A percentile compares a stretch with the other conserved stretches of the same genome.
Conservation (phyloP, 495 filamentous ascomycete genomes). For the Trichoderma erinaceum region DNA sequence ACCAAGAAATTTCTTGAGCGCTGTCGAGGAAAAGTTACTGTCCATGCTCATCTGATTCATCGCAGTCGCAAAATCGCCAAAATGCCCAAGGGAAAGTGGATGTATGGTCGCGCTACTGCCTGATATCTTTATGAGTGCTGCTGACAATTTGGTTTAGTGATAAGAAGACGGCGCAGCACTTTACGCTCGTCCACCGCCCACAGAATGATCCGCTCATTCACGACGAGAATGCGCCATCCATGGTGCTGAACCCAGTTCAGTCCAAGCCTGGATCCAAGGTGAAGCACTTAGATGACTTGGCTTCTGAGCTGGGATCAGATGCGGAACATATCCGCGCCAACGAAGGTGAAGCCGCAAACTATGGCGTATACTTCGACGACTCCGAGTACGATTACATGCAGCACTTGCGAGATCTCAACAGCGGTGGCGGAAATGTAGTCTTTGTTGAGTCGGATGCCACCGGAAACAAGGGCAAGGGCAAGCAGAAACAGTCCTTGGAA, state of each 20-base stretch:
- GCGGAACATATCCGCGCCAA: constrained; percentile 62
- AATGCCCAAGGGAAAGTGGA: constrained; percentile 59
- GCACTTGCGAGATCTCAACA: constrained; percentile 78
- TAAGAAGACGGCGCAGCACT: constrained; percentile 89
- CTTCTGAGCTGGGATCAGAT: constrained; percentile 64
- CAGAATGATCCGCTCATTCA: constrained; percentile 96
- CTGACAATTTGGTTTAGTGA: constrained; percentile 50
- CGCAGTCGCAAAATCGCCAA: constrained; percentile 12
- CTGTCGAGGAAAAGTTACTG: neutral
- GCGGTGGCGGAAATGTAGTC: constrained; percentile 52
- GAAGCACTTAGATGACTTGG: constrained; percentile 64
- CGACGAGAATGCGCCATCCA: constrained; percentile 72
- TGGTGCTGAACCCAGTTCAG: constrained; percentile 62
- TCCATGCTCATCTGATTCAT: constrained; percentile 11
- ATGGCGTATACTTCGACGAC: constrained; percentile 84
- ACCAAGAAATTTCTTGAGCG: constrained; percentile 18
- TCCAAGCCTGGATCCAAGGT: constrained; percentile 48
- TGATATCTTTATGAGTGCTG: neutral
- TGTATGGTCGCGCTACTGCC: constrained; percentile 50
- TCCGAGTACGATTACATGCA: constrained; percentile 99
- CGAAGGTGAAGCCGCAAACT: constrained; percentile 91
- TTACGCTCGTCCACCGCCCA: constrained; percentile 87
- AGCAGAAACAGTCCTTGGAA: constrained; percentile 62
- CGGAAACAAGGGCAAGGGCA: constrained; percentile 61
- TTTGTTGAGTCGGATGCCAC: constrained; percentile 68